These are phyloP conservation scores for Capsicum chinense DNA, from an alignment of 257 asterid genomes.

Conservation along the genomic window DNA sequence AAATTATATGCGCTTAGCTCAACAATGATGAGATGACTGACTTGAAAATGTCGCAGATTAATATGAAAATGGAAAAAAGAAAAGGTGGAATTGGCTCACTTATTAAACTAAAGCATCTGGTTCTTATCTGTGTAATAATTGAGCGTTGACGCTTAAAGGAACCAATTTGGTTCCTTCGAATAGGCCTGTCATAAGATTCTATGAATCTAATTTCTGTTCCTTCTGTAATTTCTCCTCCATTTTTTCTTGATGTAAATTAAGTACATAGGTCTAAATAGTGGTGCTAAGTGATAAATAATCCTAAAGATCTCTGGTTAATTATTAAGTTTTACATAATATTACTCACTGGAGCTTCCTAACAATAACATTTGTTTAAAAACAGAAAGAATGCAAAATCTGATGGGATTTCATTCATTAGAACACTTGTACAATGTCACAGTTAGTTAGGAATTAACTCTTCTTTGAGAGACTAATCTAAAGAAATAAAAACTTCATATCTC, in stretches of 20 bases:
- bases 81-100: slow-evolving; percentile 38
- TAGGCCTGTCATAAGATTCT: slow-evolving; percentile 36
- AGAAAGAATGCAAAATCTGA: slow-evolving; percentile 18
- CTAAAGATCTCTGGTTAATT: not conserved
- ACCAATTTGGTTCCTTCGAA: slow-evolving; percentile 27
- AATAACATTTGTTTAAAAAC: not conserved
- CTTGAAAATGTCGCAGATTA: not conserved
- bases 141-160: slow-evolving; percentile 43
- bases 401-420: slow-evolving; percentile 40
- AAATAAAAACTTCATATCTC: not conserved
- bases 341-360: not conserved
- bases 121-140: slow-evolving; percentile 57
- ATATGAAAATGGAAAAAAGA: slow-evolving; percentile 21
- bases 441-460: slow-evolving; percentile 33
- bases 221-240: not conserved
- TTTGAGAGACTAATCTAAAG: slow-evolving; percentile 23
- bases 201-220: slow-evolving; percentile 43
- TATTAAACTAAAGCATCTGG: slow-evolving; percentile 52
- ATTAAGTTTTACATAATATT: not conserved
- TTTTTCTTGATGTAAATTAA: slow-evolving; percentile 25
- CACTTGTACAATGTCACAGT: slow-evolving; percentile 26
- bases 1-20: not conserved
- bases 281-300: not conserved
- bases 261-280: not conserved
- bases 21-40: not conserved